Conservation (phyloP, 2,329 filamentous ascomycete species). For the Aspergillus novoparasiticus region DNA sequence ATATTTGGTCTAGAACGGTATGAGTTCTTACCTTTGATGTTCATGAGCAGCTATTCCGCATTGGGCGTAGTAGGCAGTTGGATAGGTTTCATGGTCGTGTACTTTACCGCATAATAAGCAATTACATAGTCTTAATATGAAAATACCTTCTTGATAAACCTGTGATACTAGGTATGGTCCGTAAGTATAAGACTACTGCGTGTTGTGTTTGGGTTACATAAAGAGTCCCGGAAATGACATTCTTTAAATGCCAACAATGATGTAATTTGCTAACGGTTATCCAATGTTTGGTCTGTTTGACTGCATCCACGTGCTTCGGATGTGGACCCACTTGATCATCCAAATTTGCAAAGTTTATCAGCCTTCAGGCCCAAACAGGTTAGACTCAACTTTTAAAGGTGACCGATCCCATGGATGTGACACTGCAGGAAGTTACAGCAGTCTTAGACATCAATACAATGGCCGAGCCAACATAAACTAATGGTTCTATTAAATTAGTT, state of each 20-base stretch:
- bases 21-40: conserved; percentile 95
- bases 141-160: not conserved
- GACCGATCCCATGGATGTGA: conserved; percentile 19
- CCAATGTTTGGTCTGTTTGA: conserved; percentile 21
- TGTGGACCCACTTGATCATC: conserved; percentile 22
- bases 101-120: conserved; percentile 60
- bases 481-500: not conserved
- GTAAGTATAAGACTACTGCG: not conserved
- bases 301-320: conserved; percentile 21
- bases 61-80: conserved; percentile 95
- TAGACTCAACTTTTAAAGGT: conserved; percentile 17
- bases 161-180: not conserved
- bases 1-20: conserved; percentile 73
- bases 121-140: not conserved
- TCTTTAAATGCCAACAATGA: conserved; percentile 11
- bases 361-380: conserved; percentile 13
- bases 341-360: conserved; percentile 24
- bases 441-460: not conserved
- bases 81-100: conserved; percentile 92
- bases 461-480: not conserved
- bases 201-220: not conserved
- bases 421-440: conserved; percentile 14
- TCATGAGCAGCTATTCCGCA: conserved; percentile 91
- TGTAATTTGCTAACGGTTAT: conserved; percentile 14
- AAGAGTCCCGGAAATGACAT: not conserved